Conservation (phyloP, 2,329 filamentous ascomycete species). For the Hymenoscyphus linearis region DNA sequence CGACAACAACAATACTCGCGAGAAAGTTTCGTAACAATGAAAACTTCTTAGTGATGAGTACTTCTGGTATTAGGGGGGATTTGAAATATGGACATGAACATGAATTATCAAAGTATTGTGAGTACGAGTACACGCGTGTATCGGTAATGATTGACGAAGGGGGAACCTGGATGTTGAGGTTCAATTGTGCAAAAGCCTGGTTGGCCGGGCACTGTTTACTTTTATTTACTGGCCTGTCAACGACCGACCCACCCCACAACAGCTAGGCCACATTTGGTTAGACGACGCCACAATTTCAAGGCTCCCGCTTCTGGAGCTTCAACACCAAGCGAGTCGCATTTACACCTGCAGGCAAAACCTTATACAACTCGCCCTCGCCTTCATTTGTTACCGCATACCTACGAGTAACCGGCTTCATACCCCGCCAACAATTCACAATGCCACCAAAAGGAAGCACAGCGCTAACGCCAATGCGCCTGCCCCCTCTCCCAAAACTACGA, state of each 20-base stretch:
- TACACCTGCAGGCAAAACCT: not conserved
- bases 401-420: not conserved
- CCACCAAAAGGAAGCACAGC: slow-evolving; percentile 32
- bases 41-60: not conserved
- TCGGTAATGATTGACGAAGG: slow-evolving; percentile 1
- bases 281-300: slow-evolving; percentile 19
- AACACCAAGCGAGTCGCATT: not conserved
- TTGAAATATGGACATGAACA: slow-evolving; percentile 13
- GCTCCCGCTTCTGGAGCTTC: not conserved
- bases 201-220: slow-evolving; percentile 19
- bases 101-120: not conserved
- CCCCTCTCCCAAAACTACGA: slow-evolving; percentile 57
- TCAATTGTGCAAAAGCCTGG: not conserved
- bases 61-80: not conserved
- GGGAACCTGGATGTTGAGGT: not conserved
- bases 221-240: slow-evolving; percentile 1
- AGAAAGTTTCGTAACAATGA: slow-evolving; percentile 3
- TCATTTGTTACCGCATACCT: not conserved
- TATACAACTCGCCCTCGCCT: not conserved
- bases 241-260: not conserved
- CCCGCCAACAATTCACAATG: slow-evolving; percentile 20
- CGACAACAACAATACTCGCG: not conserved
- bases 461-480: slow-evolving; percentile 38
- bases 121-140: not conserved
- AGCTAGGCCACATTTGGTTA: slow-evolving; percentile 4